These are phyloP conservation scores for Hymenoscyphus fructigenus DNA, from an alignment of 2,329 filamentous ascomycete genomes.

Conservation along the genomic window DNA sequence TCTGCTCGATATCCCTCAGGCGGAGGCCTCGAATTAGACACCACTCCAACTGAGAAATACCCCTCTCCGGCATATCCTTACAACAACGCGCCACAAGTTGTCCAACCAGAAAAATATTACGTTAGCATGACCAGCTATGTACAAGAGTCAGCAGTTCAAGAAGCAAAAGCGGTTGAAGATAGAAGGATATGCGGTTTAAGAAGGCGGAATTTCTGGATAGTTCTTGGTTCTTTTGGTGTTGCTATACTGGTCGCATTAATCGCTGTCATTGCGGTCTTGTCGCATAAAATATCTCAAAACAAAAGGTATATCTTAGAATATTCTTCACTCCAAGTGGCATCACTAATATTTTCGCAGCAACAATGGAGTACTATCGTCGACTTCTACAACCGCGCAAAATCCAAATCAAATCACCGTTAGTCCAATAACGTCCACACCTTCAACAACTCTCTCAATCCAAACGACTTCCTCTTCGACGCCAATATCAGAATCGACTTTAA, in stretches of 20 bases:
- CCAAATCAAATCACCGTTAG: background rate
- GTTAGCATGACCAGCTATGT: background rate
- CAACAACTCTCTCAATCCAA: background rate
- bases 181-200: background rate
- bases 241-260: background rate
- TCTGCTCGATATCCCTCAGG: background rate
- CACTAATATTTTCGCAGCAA: background rate
- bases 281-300: conserved; percentile 2
- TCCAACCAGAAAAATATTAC: conserved; percentile 6
- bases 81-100: conserved; percentile 1
- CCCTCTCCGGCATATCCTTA: background rate
- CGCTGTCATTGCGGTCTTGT: background rate
- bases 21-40: background rate
- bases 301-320: background rate
- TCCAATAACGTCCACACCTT: background rate
- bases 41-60: background rate
- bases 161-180: background rate
- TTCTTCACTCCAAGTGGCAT: background rate
- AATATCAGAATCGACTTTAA: background rate
- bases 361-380: background rate
- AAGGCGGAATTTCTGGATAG: conserved; percentile 5
- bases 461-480: background rate
- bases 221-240: background rate
- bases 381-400: background rate
- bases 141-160: background rate